Base-by-base conservation (phyloP, 306 rosid species). In the Senna tora region DNA sequence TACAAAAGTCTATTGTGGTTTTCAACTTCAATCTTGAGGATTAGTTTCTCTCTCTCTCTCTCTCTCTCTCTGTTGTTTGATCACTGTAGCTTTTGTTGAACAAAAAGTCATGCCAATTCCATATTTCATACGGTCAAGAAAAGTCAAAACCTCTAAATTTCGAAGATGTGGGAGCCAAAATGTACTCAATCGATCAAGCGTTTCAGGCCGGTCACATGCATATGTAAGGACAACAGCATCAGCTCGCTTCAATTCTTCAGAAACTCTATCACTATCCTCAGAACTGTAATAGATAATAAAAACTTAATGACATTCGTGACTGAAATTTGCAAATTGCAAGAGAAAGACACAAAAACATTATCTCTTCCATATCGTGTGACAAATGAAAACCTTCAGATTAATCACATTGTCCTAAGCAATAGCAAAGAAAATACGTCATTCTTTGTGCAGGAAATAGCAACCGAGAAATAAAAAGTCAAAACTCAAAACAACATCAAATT, bases 91-190 rank as follows among this genome's bases (percentile, higher is more conserved):
- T 30, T 11, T 19, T 58, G 22, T 33, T 2, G 43, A 57, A 57
- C 63, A 57, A 1, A 55, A 14, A 30, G 19, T 33, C 65, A 33
- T 14, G 15, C 20, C 39, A 22, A 21, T 43, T 5, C 19, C 55
- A 65, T 45, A 25, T 6, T 13, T 39, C 0, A 10, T 6, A 57
- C 13, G 45, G 9, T 3, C 4, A 47, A 25, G 34, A 21, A 50
- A 60, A 9, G 69, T 69, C 17, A 33, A 9, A 75, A 95, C 99
- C 99, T 95, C 96, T 74, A 95, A 83, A 72, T 87, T 87, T 58
- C 97, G 97, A 65, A 95, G 99, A 74, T 85, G 87, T 10, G 99
- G 99, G 51, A 95, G 96, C 99, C 99, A 95, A 76, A 84, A 89
- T 74, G 81, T 73, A 80, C 97, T 89, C 73, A 95, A 77, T 34